Evolutionary conservation across 2,329 filamentous ascomycete species (phyloP), one percentile per base, ranked within the genome.

Genomic region (Fusarium avenaceum): DNA sequence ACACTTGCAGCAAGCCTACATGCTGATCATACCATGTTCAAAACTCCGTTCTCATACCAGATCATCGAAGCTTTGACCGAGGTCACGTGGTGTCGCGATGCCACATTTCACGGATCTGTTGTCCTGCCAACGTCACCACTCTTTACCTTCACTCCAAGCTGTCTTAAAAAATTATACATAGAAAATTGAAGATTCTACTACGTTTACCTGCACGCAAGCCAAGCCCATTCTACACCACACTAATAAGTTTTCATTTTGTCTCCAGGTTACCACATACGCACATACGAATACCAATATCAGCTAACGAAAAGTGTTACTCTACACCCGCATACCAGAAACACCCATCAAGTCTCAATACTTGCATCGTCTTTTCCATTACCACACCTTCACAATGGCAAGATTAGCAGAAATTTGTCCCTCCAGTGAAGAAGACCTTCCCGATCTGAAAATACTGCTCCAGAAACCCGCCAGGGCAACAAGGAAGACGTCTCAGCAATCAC

Each of bases 401-500:
- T 66, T 77, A 13, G 69, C 71, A 30, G 72, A 78, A 8, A 73
- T 68, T 46, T 74, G 58, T 48, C 67, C 71, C 43, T 76, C 77
- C 19, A 78, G 76, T 52, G 80, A 82, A 20, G 81, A 84, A 42
- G 82, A 83, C 33, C 77, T 83, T 26, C 80, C 82, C 3, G 79
- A 80, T 33, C 58, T 82, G 24, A 75, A 78, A 39, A 74, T 76
- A 3, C 60, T 82, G 10, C 44, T 76, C 22, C 66, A 59, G 10
- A 69, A 56, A 28, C 44, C 69, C 26, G 43, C 47, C 33, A 65
- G 57, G 62, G 53, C 58, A 69, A 67, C 67, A n/a, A 67, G 54
- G n/a, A 46, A 44, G 33, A 33, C 63, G 57, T 28, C 22, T 46
- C 22, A 59, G 42, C 20, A 55, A 40, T n/a, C 53, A 39, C 44